These are phyloP conservation scores for Fabrea salina DNA, from an alignment of 169 alveolate species.

Conservation along the genomic window DNA sequence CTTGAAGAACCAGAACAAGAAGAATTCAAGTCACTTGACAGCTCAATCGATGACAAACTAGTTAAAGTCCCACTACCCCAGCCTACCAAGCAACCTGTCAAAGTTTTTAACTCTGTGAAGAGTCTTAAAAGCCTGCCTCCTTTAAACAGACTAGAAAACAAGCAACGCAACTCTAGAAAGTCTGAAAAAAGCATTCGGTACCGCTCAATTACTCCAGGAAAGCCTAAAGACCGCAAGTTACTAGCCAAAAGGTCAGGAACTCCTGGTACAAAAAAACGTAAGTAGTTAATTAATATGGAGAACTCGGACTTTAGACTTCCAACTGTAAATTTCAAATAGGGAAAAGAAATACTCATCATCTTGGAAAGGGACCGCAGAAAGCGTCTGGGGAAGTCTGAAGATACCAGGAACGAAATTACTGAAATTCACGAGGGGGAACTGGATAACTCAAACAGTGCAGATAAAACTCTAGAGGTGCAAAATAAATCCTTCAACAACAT, in stretches of 20 bases:
- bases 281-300: too few relatives aligned
- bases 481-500: too few relatives aligned
- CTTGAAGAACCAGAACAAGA: background rate
- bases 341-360: too few relatives aligned
- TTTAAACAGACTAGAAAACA: background rate
- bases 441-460: too few relatives aligned
- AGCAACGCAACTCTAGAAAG: background rate
- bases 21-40: background rate
- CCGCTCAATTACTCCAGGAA: background rate
- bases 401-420: too few relatives aligned
- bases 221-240: background rate
- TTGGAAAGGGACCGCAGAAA: too few relatives aligned
- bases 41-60: conserved; percentile 9
- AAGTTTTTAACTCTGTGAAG: background rate
- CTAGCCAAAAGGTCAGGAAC: conserved; percentile 7
- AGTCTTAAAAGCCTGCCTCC: background rate
- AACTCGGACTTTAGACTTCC: too few relatives aligned
- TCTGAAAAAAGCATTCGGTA: background rate
- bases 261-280: background rate
- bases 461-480: too few relatives aligned
- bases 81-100: background rate
- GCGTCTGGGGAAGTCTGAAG: too few relatives aligned
- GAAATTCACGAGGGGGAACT: too few relatives aligned
- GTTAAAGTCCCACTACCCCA: background rate
- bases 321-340: too few relatives aligned